These are phyloP conservation scores for Gossypium armourianum DNA, from an alignment of 441 rosid species.

Conservation along the genomic window DNA sequence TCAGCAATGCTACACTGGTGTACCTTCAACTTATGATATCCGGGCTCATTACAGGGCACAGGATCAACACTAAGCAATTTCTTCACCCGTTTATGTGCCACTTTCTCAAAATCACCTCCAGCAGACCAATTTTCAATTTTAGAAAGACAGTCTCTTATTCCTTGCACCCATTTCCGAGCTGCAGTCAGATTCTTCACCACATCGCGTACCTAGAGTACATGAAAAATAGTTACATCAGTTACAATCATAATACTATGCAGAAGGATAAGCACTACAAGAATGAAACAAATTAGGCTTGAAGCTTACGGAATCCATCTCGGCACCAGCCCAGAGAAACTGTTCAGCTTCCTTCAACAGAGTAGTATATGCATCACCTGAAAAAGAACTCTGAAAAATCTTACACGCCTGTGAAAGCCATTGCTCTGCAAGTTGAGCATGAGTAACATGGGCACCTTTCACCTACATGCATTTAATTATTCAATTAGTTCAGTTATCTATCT, in stretches of 20 bases:
- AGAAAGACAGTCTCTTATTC: constrained; percentile 43
- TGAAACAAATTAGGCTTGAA: constrained; percentile 15
- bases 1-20: constrained; percentile 14
- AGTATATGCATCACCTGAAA: constrained; percentile 40
- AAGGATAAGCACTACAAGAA: constrained; percentile 16
- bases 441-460: constrained; percentile 51
- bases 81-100: constrained; percentile 34
- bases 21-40: constrained; percentile 66
- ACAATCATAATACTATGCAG: constrained; percentile 16
- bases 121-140: constrained; percentile 43
- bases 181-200: constrained; percentile 40
- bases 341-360: constrained; percentile 68
- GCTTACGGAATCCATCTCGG: constrained; percentile 80
- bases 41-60: constrained; percentile 57
- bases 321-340: constrained; percentile 95
- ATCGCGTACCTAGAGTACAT: constrained; percentile 51
- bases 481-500: constrained; percentile 8
- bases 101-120: constrained; percentile 32
- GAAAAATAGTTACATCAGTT: constrained; percentile 8
- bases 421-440: constrained; percentile 54
- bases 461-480: constrained; percentile 20
- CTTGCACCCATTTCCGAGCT: constrained; percentile 67
- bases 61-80: constrained; percentile 49
- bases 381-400: constrained; percentile 39
- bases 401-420: constrained; percentile 51